Base-by-base conservation (phyloP, 352 stramenopile genomes). In the Lagenidium giganteum region DNA sequence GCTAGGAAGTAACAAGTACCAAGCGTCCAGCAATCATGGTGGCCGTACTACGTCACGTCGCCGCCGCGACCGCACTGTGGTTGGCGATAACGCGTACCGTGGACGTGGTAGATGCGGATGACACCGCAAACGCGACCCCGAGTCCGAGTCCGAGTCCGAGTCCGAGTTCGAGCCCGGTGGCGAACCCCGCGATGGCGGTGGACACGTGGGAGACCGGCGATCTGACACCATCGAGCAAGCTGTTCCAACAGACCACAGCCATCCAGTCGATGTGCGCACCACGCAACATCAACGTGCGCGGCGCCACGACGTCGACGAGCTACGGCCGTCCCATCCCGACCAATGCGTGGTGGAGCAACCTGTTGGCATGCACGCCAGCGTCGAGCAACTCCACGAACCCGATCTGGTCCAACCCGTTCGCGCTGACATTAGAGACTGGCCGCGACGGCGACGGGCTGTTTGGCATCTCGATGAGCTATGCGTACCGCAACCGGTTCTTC, bases 281-380 rank as follows among this genome's bases (percentile, higher is more conserved):
- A 2, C 72, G 78, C 17, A 82, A 90, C 35, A 49, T 90, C 17
- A 59, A 83, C 34, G 49, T 67, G 5, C 42, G 65, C 9, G 48
- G 42, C 14, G n/a, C n/a, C n/a, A n/a, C n/a, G n/a, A n/a, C n/a
- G n/a, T n/a, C n/a, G n/a, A n/a, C n/a, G n/a, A n/a, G n/a, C n/a
- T n/a, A n/a, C 14, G 67, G 54, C 13, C 48, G 59, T 17, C 60
- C 76, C 1, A 83, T 92, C 31, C 79, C 79, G 18, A 92, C 79
- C 25, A 92, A 92, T 26, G 57, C 54, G 2, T 92, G 79, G 79
- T 92, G 79, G 79, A 76, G 67, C n/a, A 92, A 92, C 47, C 64
- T 92, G 47, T 52, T 92, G 31, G 80, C 70, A 21, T 84, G 73
- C 27, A 69, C 83, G 33, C 23, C 50, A 8, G 57, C 27, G 16